Conservation (phyloP, 257 asterid species). For the Coffea canephora region DNA sequence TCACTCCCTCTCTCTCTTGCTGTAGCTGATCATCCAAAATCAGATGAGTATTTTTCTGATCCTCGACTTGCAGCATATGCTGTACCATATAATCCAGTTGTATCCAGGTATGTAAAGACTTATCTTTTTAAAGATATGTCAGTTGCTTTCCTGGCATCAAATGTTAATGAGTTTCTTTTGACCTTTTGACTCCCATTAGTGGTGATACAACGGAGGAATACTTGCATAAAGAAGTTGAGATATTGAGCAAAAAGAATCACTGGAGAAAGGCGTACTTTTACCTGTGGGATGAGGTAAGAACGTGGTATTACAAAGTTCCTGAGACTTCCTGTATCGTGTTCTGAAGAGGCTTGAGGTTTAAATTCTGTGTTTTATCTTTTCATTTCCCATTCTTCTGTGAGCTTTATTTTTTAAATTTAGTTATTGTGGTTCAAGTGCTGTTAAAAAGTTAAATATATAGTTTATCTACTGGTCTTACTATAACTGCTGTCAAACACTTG, state of each 20-base stretch:
- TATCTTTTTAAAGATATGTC: constrained; percentile 12
- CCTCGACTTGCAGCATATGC: constrained; percentile 99
- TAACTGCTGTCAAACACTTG: neutral
- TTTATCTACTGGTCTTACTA: neutral
- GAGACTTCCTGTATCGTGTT: constrained; percentile 18
- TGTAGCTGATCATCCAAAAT: constrained; percentile 96
- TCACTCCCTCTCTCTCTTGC: constrained; percentile 13
- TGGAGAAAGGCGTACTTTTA: constrained; percentile 98
- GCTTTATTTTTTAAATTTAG: neutral
- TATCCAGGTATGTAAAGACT: constrained; percentile 51
- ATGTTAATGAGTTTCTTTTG: constrained; percentile 32
- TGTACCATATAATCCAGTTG: constrained; percentile 78
- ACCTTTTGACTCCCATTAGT: constrained; percentile 49
- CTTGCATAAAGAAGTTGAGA: constrained; percentile 82
- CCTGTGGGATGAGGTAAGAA: constrained; percentile 97
- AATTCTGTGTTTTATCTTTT: neutral
- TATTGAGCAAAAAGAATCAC: constrained; percentile 71
- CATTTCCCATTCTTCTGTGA: neutral
- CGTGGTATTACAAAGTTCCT: constrained; percentile 10
- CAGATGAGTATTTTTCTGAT: constrained; percentile 90
- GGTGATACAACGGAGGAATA: constrained; percentile 71
- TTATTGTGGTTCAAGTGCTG: neutral
- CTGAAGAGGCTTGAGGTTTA: constrained; percentile 4
- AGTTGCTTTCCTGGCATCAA: constrained; percentile 24
- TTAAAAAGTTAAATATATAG: neutral